Evolutionary conservation across 202 grass and related monocot species (phyloP), one percentile per base, ranked within the genome.

Genomic region (Dendrocalamus latiflorus): DNA sequence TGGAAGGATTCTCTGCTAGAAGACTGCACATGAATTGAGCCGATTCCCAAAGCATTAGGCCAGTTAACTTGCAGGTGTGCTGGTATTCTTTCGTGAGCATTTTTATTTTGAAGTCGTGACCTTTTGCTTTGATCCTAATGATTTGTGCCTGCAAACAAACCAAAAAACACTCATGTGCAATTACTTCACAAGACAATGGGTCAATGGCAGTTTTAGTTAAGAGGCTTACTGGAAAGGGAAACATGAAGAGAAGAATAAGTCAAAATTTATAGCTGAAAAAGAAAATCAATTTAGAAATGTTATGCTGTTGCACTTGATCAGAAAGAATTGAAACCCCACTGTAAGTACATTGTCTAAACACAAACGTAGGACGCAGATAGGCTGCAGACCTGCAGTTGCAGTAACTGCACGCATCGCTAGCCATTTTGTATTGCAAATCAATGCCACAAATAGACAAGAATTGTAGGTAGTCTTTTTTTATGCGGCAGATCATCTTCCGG

Each of bases 21-120:
- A 98, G 45, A 84, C 60, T 65, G 77, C 93, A 93, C 90, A 94
- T 90, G 72, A 98, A 85, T 61, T 78, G 93, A 88, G 95, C 95
- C 61, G 89, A 95, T 81, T 98, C 91, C 93, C 95, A 98, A 58
- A 98, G 81, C 91, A 95, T 98, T 50, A 98, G 75, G n/a, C 95
- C 93, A n/a, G 95, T 95, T 49, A 76, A 93, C 90, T 90, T 98
- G 91, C 95, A 98, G 5, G 91, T 95, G 87, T 95, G 95, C 77
- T 98, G 95, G 62, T 95, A 74, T 93, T 98, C 95, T 86, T 86
- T 98, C n/a, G 80, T 50, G 33, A 95, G 87, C 84, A 86, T 72
- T 81, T 89, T 93, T 89, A 98, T 90, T 80, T 80, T 93, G 55
- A 98, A 95, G 69, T 86, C 49, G 3, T 87, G 82, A 47, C 59